Base-by-base conservation (phyloP, 306 rosid genomes). In the Trifolium dubium region DNA sequence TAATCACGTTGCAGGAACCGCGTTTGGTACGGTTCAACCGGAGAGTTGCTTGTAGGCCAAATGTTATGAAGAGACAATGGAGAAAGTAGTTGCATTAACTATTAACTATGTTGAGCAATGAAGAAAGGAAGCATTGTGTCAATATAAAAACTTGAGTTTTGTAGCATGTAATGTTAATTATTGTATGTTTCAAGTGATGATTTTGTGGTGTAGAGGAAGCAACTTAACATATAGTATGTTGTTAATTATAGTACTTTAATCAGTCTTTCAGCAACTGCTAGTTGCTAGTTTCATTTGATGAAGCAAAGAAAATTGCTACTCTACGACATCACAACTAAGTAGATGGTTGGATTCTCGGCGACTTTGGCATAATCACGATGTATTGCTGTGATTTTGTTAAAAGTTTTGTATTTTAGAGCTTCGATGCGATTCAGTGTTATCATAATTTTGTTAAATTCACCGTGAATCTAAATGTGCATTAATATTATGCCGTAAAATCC, bases 1-100 rank as follows among this genome's bases (percentile, higher is more conserved):
- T 46, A 74, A n/a, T 1, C 76, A 86, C 10, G 88, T 81, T 5
- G 64, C 5, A 5, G 88, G 88, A 64, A 64, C 62, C 1, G 63
- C 82, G 0, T 53, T 40, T 3, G 87, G 87, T 17, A 18, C 60
- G 12, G 77, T 88, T 66, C 85, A 82, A 47, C 88, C 92, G 0
- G 19, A 69, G 4, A 74, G 86, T 67, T 88, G 92, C 61, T 72
- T 88, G 5, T 77, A 69, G 70, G 3, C 2, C 8, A 14, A 64
- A 10, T 18, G 29, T 19, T 64, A 15, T 35, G n/a, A 31, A 39
- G 8, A 64, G 8, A 64, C n/a, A 40, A 2, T 35, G n/a, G 13
- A 12, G 39, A 29, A 58, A 49, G 8, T 15, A 59, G 39, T 59
- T 59, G n/a, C 34, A 56, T 28, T 10, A 12, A 23, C 34, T 31